Conservation (phyloP, 352 stramenopile species). For the Pythium scleroteichum region DNA sequence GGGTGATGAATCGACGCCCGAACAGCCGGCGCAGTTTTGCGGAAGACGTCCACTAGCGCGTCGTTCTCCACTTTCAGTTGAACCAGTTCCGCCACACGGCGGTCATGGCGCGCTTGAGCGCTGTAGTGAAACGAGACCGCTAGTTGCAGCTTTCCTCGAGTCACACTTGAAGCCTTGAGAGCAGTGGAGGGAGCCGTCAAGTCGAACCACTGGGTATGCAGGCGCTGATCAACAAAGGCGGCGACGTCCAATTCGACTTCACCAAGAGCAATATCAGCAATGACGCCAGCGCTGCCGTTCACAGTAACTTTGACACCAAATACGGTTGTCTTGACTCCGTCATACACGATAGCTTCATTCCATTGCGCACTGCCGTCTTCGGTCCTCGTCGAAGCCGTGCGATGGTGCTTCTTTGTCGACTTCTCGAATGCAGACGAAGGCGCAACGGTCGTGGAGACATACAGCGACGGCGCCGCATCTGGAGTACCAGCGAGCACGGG, state of each 20-base stretch:
- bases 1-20: constrained; percentile 55
- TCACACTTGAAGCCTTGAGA: constrained; percentile 12
- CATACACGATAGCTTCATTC: constrained; percentile 56
- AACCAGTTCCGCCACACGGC: constrained; percentile 37
- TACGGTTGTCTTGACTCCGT: constrained; percentile 64
- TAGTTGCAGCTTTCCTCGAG: constrained; percentile 51
- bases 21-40: constrained; percentile 53
- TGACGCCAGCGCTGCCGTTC: constrained; percentile 50
- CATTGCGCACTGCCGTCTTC: constrained; percentile 38
- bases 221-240: constrained; percentile 57
- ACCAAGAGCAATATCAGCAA: constrained; percentile 71
- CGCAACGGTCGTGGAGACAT: constrained; percentile 61
- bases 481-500: constrained; percentile 28
- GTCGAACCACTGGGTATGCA: constrained; percentile 56
- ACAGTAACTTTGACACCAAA: constrained; percentile 71
- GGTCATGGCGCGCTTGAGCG: constrained; percentile 40
- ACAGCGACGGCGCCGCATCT: constrained; percentile 34
- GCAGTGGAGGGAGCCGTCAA: constrained; percentile 44
- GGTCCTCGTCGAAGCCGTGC: constrained; percentile 32
- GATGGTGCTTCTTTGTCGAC: constrained; percentile 66
- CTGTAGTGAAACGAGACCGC: constrained; percentile 67
- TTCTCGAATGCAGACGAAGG: constrained; percentile 69
- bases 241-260: constrained; percentile 58
- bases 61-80: constrained; percentile 70
- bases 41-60: constrained; percentile 60